These are phyloP conservation scores for Saccharomyces eubayanus DNA, from an alignment of 805 yeast genomes.

Conservation along the genomic window DNA sequence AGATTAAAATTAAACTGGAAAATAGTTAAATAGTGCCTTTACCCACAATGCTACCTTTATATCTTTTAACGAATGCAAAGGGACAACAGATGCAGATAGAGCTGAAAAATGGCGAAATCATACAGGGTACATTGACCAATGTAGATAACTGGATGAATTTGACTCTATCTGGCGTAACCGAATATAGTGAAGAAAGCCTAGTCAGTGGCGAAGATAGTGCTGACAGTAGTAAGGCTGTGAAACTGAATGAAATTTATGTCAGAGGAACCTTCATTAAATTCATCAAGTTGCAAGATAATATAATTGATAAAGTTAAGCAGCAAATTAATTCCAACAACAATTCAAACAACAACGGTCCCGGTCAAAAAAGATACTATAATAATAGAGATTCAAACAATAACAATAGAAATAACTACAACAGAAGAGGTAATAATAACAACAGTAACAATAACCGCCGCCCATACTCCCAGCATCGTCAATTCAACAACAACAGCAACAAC, in stretches of 20 bases:
- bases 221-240: conserved; percentile 38
- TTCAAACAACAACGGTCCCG: conserved; percentile 26
- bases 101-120: conserved; percentile 82
- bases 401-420: conserved; percentile 25
- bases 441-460: conserved; percentile 17
- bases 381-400: conserved; percentile 10
- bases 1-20: not conserved
- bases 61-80: conserved; percentile 82
- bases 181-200: conserved; percentile 10
- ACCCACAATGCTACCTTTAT: conserved; percentile 64
- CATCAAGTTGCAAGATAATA: conserved; percentile 65
- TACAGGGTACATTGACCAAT: conserved; percentile 73
- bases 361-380: conserved; percentile 28
- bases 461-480: conserved; percentile 3
- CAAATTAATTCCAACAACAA: conserved; percentile 46
- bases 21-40: not conserved
- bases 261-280: conserved; percentile 80
- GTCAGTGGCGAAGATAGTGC: conserved; percentile 18
- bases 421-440: conserved; percentile 29
- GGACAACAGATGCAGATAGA: conserved; percentile 83
- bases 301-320: conserved; percentile 68
- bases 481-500: conserved; percentile 14
- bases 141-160: conserved; percentile 97
- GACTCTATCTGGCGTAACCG: conserved; percentile 64
- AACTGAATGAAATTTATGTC: conserved; percentile 66